phyloP scores from a whole-genome alignment of 2,329 filamentous ascomycete species.

The Xylaria sp. region DNA sequence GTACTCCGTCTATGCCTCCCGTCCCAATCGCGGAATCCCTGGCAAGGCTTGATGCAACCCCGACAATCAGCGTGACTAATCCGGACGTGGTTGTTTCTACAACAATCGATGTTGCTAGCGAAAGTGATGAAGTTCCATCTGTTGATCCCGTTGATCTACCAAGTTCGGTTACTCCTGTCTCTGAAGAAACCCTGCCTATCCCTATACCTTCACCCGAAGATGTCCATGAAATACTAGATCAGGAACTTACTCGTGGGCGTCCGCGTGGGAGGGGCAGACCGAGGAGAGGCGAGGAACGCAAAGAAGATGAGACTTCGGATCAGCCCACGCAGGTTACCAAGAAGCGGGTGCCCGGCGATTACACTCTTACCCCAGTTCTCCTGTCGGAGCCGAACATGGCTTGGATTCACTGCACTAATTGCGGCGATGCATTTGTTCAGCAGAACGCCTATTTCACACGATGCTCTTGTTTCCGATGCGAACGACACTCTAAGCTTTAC shows the following conservation, averaged over 20 bases:
- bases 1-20: constrained; percentile 32
- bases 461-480: constrained; percentile 88
- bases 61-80: background rate
- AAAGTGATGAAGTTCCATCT: constrained; percentile 21
- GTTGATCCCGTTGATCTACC: constrained; percentile 30
- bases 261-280: constrained; percentile 41
- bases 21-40: constrained; percentile 12
- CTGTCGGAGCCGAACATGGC: constrained; percentile 79
- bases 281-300: constrained; percentile 51
- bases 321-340: constrained; percentile 34
- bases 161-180: constrained; percentile 18
- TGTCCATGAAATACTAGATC: constrained; percentile 3
- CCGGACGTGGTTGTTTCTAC: constrained; percentile 14
- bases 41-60: constrained; percentile 6
- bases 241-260: constrained; percentile 36
- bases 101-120: constrained; percentile 20
- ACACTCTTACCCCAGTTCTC: constrained; percentile 81
- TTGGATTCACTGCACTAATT: constrained; percentile 92
- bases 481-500: constrained; percentile 94
- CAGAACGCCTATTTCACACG: constrained; percentile 87
- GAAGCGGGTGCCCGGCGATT: constrained; percentile 76
- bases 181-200: constrained; percentile 21
- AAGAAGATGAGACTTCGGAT: constrained; percentile 43
- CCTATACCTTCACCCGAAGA: constrained; percentile 14
- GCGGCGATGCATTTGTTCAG: constrained; percentile 85